These are phyloP conservation scores for Lactarius trivialis DNA, from an alignment of 768 basidiomycete genomes.

Conservation along the genomic window DNA sequence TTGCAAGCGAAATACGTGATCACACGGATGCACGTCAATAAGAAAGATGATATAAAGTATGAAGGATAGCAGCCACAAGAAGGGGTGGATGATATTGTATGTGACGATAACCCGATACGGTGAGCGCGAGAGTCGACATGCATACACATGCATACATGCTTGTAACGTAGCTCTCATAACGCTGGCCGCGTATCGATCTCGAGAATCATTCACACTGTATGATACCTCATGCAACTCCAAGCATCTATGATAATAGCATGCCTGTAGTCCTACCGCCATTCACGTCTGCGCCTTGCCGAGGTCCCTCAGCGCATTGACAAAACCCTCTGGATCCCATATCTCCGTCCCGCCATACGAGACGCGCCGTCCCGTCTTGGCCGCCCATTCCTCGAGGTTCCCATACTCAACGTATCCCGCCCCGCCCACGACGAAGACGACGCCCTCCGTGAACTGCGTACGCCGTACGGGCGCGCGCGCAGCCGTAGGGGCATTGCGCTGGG, in stretches of 20 bases:
- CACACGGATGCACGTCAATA: too few species aligned
- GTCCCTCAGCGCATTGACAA: conserved; percentile 63
- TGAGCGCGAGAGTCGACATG: too few species aligned
- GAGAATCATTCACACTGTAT: neutral
- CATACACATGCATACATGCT: too few species aligned
- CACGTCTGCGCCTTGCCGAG: conserved; percentile 45
- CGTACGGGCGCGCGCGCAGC: conserved; percentile 33
- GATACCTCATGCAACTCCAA: neutral
- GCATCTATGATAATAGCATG: neutral
- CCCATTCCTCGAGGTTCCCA: conserved; percentile 95
- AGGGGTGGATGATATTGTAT: too few species aligned
- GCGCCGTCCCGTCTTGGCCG: conserved; percentile 67
- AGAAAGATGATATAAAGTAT: too few species aligned
- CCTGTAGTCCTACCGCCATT: neutral
- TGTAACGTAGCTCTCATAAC: too few species aligned
- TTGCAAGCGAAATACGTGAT: too few species aligned
- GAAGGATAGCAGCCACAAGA: too few species aligned
- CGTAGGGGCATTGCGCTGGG: conserved; percentile 32
- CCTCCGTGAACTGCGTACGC: conserved; percentile 79
- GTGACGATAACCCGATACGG: too few species aligned
- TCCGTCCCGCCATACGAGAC: conserved; percentile 96
- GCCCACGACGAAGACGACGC: conserved; percentile 90
- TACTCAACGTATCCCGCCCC: conserved; percentile 98
- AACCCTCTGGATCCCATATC: conserved; percentile 83
- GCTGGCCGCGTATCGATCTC: too few species aligned